Conservation (phyloP, 306 rosid genomes). For the Pyrus communis region DNA sequence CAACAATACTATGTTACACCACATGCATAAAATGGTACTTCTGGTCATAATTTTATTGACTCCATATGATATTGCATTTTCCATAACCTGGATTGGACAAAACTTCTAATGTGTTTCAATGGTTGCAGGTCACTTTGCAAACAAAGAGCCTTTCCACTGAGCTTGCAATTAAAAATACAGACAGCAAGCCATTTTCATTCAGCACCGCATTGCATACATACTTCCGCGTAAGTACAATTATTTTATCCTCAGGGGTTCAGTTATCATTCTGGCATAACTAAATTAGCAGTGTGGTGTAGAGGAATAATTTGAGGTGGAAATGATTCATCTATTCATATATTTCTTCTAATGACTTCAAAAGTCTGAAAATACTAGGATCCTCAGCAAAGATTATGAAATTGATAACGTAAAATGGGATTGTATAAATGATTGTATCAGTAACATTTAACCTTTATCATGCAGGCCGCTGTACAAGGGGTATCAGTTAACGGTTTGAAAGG, state of each 20-base stretch:
- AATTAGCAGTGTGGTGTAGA: neutral
- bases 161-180: conserved; percentile 67
- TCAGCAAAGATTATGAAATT: neutral
- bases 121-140: conserved; percentile 57
- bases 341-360: neutral
- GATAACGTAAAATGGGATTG: neutral
- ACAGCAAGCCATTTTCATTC: conserved; percentile 72
- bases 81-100: neutral
- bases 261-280: conserved; percentile 3
- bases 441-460: conserved; percentile 19
- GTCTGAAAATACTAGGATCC: neutral
- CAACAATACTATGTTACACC: neutral
- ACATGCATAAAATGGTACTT: neutral
- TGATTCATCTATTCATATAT: neutral
- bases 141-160: conserved; percentile 69
- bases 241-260: neutral
- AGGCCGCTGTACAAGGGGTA: conserved; percentile 79
- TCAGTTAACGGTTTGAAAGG: conserved; percentile 80
- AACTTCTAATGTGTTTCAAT: conserved; percentile 3
- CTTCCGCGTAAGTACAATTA: conserved; percentile 54
- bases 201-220: conserved; percentile 87
- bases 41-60: neutral
- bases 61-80: neutral
- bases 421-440: neutral
- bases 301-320: neutral